Base-by-base conservation (phyloP, 2,329 filamentous ascomycete species). In the Paracoccidioides brasiliensis region DNA sequence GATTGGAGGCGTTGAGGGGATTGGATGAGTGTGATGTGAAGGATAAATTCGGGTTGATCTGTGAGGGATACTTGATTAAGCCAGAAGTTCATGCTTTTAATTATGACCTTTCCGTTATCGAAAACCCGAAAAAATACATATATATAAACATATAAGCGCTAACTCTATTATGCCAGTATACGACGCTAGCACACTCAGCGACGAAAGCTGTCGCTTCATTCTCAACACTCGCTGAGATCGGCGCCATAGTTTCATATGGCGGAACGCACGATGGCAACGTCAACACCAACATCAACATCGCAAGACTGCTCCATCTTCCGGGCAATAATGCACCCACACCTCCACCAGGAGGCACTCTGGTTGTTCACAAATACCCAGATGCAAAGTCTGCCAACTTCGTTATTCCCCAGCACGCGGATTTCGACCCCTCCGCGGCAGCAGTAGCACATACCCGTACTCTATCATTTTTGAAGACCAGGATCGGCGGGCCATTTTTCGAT, bases 401-500 rank as follows among this genome's bases (percentile, higher is more conserved):
- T 15, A 69, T 79, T 0, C 80, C 81, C 0, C 75, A 76, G 7
- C 72, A 78, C 44, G 49, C 62, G 0, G 67, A 75, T 56, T 85
- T 81, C 67, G 70, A 78, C 56, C 74, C 78, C 57, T 67, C 74
- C 4, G 70, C 77, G 0, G 84, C 83, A 37, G 74, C 78, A 0
- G 72, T 88, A 0, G 76, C 82, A 0, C 85, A 90, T 64, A 86
- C 84, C 0, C 77, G 86, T 1, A 82, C 75, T 54, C 69, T 88
- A 2, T 70, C 75, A 0, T 86, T 87, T 59, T 63, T 90, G 6
- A 88, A 88, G 63, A 76, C 76, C 4, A 70, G 78, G 1, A 70
- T 85, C 2, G 72, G 72, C 0, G 86, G 85, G 0, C 85, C 86
- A 0, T 79, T 76, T 58, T 88, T 90, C 63, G 84, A 90, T 60